Conservation (phyloP, 2,329 filamentous ascomycete genomes). For the Hymenoscyphus salicellus region DNA sequence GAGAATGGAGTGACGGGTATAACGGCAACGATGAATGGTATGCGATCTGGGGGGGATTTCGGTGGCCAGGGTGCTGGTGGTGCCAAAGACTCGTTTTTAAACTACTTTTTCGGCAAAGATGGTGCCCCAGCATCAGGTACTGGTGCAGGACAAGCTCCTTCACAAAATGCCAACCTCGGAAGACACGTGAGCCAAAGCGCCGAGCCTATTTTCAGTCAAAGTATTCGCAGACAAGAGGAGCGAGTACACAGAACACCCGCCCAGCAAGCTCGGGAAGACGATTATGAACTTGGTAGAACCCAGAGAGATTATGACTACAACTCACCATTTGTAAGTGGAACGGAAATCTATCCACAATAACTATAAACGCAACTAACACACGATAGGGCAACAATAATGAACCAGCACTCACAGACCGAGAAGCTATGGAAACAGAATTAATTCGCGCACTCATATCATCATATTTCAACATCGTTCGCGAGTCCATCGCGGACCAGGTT, state of each 20-base stretch:
- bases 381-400: constrained; percentile 61
- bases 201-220: constrained; percentile 80
- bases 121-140: constrained; percentile 45
- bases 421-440: constrained; percentile 95
- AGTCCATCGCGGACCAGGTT: constrained; percentile 97
- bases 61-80: constrained; percentile 54
- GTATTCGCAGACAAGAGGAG: constrained; percentile 69
- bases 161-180: constrained; percentile 39
- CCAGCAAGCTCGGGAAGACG: constrained; percentile 48
- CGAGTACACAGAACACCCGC: constrained; percentile 43
- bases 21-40: constrained; percentile 64
- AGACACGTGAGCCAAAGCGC: constrained; percentile 75
- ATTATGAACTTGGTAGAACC: constrained; percentile 35
- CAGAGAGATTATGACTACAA: constrained; percentile 41
- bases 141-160: constrained; percentile 32
- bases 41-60: constrained; percentile 47
- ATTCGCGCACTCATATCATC: constrained; percentile 95
- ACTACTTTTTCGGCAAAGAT: constrained; percentile 98
- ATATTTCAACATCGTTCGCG: constrained; percentile 98
- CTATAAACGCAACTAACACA: constrained; percentile 22
- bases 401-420: constrained; percentile 87
- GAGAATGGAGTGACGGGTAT: constrained; percentile 63
- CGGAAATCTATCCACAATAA: constrained; percentile 11
- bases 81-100: constrained; percentile 87
- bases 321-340: constrained; percentile 46